Conservation (phyloP, 1,284 basidiomycete species). For the Cystobasidium slooffiae region DNA sequence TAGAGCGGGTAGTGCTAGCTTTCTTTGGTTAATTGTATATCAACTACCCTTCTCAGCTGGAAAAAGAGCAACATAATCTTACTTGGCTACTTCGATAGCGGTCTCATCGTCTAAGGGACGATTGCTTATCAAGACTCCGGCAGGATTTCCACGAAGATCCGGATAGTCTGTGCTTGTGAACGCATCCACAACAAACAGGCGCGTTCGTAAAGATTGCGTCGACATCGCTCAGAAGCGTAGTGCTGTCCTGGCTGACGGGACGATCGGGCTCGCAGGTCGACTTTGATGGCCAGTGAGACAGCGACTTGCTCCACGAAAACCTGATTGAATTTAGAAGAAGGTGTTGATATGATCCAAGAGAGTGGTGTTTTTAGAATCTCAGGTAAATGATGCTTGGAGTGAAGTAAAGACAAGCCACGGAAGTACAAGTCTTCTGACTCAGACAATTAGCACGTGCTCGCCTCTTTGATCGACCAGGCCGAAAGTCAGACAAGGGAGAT, state of each 20-base stretch:
- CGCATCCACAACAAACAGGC: slow-evolving; percentile 28
- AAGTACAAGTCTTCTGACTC: no score
- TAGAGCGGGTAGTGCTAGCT: slow-evolving; percentile 26
- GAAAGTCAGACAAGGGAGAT: no score
- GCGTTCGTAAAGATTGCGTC: neutral
- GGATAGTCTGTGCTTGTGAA: slow-evolving; percentile 18
- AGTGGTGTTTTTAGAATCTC: no score
- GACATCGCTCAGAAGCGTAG: neutral
- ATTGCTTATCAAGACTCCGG: slow-evolving; percentile 21
- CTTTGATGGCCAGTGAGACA: no score
- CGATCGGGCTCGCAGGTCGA: no score
- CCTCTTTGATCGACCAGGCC: no score
- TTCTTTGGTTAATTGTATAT: neutral
- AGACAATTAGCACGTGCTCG: no score
- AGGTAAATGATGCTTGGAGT: no score
- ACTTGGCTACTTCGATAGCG: slow-evolving; percentile 17
- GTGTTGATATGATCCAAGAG: no score
- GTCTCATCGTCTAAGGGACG: slow-evolving; percentile 6
- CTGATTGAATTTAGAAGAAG: no score
- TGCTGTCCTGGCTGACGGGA: neutral
- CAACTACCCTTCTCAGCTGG: neutral
- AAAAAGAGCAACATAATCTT: neutral
- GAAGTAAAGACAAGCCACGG: no score
- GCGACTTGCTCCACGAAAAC: no score
- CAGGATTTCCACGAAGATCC: slow-evolving; percentile 23